Evolutionary conservation across 2,329 filamentous ascomycete genomes (phyloP).

Genomic region (Fusarium marasasianum): DNA sequence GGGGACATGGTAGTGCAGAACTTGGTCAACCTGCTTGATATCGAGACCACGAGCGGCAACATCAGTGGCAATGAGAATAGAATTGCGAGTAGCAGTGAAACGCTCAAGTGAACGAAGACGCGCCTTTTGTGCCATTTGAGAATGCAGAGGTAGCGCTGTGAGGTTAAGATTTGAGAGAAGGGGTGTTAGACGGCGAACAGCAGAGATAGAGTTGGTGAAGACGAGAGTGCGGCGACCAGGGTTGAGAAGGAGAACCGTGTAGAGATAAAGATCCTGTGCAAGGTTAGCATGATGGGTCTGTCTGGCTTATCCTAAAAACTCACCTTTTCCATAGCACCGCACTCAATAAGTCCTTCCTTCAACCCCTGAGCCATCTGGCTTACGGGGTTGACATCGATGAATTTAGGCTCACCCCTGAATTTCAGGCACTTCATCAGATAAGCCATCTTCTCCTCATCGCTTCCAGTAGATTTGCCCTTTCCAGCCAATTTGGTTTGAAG

Average conservation of each 20-base stretch:
- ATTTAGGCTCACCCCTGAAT: constrained; percentile 86
- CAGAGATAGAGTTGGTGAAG: constrained; percentile 95
- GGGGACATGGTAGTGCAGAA: constrained; percentile 95
- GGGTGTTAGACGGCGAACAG: constrained; percentile 85
- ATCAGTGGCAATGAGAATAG: constrained; percentile 89
- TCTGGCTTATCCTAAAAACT: constrained; percentile 11
- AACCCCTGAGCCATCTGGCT: constrained; percentile 88
- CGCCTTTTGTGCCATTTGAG: constrained; percentile 95
- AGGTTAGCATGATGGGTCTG: neutral
- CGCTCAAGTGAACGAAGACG: constrained; percentile 91
- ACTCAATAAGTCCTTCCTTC: constrained; percentile 91
- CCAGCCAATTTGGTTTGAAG: constrained; percentile 90
- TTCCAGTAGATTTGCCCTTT: constrained; percentile 68
- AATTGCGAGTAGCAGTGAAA: constrained; percentile 74
- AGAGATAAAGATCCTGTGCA: constrained; percentile 85
- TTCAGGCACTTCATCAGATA: constrained; percentile 91
- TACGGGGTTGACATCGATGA: constrained; percentile 89
- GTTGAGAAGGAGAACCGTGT: constrained; percentile 85
- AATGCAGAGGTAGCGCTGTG: constrained; percentile 82
- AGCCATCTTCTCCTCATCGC: constrained; percentile 85
- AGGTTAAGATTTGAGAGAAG: constrained; percentile 85
- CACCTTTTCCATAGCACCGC: constrained; percentile 91
- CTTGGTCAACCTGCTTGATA: constrained; percentile 87
- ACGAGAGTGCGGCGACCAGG: constrained; percentile 83
- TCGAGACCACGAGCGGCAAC: constrained; percentile 94